phyloP scores from a whole-genome alignment of 495 filamentous ascomycete genomes.

The Penicillium maclennaniae region DNA sequence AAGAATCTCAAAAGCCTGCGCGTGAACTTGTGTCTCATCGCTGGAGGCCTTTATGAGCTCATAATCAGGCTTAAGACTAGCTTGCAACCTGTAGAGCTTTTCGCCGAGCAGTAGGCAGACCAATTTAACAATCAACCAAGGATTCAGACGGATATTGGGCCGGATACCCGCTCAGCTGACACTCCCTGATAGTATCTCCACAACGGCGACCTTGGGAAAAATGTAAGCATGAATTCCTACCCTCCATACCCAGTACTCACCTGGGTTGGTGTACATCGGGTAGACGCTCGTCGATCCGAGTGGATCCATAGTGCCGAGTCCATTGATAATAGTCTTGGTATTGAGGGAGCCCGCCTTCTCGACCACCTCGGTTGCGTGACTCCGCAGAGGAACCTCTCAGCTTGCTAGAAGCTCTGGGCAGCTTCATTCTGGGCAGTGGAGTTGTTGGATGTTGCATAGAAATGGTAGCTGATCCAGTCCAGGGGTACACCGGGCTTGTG shows the following conservation, averaged over 20 bases:
- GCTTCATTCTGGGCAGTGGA: slow-evolving; percentile 1
- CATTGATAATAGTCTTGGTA: neutral
- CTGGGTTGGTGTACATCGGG: neutral
- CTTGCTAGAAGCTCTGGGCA: slow-evolving; percentile 3
- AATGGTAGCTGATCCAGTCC: slow-evolving; percentile 9
- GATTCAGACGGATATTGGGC: slow-evolving; percentile 9
- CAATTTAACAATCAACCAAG: neutral
- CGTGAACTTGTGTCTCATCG: no score
- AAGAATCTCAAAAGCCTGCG: no score
- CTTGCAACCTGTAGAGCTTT: no score
- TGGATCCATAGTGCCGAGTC: neutral
- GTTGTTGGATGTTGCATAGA: neutral
- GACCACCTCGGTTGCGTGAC: slow-evolving; percentile 1
- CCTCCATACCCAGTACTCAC: neutral
- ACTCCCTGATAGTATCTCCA: slow-evolving; percentile 4
- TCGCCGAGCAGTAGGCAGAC: neutral
- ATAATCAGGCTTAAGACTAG: no score
- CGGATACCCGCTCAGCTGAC: slow-evolving; percentile 10
- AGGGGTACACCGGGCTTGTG: slow-evolving; percentile 2
- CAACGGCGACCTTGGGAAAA: slow-evolving; percentile 1
- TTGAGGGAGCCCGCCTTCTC: neutral
- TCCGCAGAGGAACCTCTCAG: neutral
- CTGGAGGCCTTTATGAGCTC: no score
- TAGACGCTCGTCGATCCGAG: neutral
- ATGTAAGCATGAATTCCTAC: slow-evolving; percentile 5